Conservation (phyloP, 1,284 basidiomycete species). For the Moniliophthora roreri region DNA sequence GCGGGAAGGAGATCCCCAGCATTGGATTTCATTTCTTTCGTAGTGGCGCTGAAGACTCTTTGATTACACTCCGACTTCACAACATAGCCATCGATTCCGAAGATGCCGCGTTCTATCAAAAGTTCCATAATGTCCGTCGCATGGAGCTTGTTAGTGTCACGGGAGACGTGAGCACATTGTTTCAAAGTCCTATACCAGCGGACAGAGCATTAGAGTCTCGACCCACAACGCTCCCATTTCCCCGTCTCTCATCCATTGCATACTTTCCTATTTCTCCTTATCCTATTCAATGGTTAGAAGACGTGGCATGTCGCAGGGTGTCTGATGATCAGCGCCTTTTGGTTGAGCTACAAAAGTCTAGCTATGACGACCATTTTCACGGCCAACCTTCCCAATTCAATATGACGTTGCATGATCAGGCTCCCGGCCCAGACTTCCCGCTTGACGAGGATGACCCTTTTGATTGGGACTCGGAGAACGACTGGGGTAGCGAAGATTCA, state of each 20-base stretch:
- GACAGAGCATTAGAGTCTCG: not conserved
- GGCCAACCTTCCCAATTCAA: not conserved
- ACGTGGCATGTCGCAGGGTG: no score
- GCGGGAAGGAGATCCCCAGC: not conserved
- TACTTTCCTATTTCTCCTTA: no score
- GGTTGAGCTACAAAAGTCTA: not conserved
- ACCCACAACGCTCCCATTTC: not conserved
- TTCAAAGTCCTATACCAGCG: not conserved
- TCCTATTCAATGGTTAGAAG: no score
- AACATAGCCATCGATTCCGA: not conserved
- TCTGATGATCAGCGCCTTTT: no score
- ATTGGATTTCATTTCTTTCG: not conserved
- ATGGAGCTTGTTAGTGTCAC: not conserved
- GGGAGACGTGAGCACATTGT: not conserved
- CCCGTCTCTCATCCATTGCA: no score
- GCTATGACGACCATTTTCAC: not conserved
- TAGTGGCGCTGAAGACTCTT: constrained; percentile 5
- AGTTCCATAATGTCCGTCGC: not conserved
- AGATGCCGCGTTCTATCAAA: not conserved
- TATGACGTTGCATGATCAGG: not conserved
- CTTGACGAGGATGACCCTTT: not conserved
- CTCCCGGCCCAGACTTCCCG: not conserved
- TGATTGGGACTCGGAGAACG: no score
- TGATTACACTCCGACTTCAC: constrained; percentile 7
- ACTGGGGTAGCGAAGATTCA: no score